Conservation (phyloP, 805 yeast species). For the Naumovozyma dairenensis region DNA sequence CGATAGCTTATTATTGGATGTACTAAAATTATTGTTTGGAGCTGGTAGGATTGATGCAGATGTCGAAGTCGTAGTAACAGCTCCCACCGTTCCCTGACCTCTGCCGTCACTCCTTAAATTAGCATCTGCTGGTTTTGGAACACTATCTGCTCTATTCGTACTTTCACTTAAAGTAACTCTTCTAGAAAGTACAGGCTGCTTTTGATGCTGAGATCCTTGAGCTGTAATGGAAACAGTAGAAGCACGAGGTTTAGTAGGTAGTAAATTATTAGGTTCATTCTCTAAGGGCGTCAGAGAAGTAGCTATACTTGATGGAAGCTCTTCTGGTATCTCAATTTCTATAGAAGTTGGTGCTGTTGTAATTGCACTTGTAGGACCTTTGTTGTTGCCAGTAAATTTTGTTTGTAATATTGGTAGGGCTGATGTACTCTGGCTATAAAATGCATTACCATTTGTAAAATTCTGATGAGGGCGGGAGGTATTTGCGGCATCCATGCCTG, state of each 20-base stretch:
- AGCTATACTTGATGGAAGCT: slow-evolving; percentile 22
- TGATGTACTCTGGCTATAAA: slow-evolving; percentile 24
- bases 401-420: slow-evolving; percentile 24
- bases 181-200: slow-evolving; percentile 20
- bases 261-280: slow-evolving; percentile 19
- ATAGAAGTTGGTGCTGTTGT: slow-evolving; percentile 46
- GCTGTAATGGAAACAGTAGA: slow-evolving; percentile 24
- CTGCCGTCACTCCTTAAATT: slow-evolving; percentile 3
- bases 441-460: slow-evolving; percentile 8
- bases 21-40: not conserved
- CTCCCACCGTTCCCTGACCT: not conserved
- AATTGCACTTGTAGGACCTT: slow-evolving; percentile 20
- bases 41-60: slow-evolving; percentile 2
- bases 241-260: slow-evolving; percentile 28
- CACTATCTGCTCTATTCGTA: slow-evolving; percentile 9
- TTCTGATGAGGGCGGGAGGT: slow-evolving; percentile 12
- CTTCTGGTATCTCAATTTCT: slow-evolving; percentile 56
- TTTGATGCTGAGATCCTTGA: slow-evolving; percentile 12
- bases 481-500: slow-evolving; percentile 2
- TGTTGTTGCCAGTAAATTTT: slow-evolving; percentile 14
- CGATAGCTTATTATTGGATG: slow-evolving; percentile 1
- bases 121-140: slow-evolving; percentile 13
- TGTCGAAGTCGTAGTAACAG: slow-evolving; percentile 8
- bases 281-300: slow-evolving; percentile 14
- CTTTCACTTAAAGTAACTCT: slow-evolving; percentile 25